Evolutionary conservation across 805 yeast species (phyloP), one percentile per base, ranked within the genome.

Genomic region (Lachancea mirantina): DNA sequence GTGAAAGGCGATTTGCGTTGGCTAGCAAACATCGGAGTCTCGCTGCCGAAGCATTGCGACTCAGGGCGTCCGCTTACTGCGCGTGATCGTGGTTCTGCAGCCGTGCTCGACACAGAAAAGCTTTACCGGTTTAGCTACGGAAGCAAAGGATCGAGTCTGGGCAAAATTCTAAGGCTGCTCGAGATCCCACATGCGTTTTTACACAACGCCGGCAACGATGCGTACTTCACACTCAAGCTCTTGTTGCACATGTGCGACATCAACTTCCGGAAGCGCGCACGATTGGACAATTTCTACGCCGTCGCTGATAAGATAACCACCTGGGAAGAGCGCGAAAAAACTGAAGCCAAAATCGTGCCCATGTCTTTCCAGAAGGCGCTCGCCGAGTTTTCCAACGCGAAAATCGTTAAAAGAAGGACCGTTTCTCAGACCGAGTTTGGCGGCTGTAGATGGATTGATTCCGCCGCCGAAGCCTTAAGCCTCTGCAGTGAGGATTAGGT

Each of bases 191-290:
- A 74, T 46, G 67, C 76, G 1, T 66, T 62, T 41, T 56, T 79
- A 28, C 87, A 79, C 50, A 79, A 79, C 49, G 87, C 82, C 2
- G 83, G 78, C 3, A 79, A 79, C 46, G 88, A 79, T 51, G 74
- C 84, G 5, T 73, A 75, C 45, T 76, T 66, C 41, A 79, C 87
- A 0, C 51, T 78, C 28, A 35, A 70, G 19, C 59, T 71, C n/a
- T 65, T 71, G 7, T 40, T 76, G 46, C 63, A 65, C 21, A 46
- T 74, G 36, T 61, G 74, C 31, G 83, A 77, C 49, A 44, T 54
- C n/a, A 47, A 47, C 25, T 47, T 47, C 23, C 38, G 61, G 27
- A 45, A 27, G 17, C 49, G 43, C 23, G 29, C 36, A 15, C 43
- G 41, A 13, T 30, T 56, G 28, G 61, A 56, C 28, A 49, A 55